A percentile compares a stretch with the other conserved stretches of the same genome.
These are phyloP conservation scores for Fusarium beomiforme DNA, from an alignment of 2,329 filamentous ascomycete genomes.

Conservation along the genomic window DNA sequence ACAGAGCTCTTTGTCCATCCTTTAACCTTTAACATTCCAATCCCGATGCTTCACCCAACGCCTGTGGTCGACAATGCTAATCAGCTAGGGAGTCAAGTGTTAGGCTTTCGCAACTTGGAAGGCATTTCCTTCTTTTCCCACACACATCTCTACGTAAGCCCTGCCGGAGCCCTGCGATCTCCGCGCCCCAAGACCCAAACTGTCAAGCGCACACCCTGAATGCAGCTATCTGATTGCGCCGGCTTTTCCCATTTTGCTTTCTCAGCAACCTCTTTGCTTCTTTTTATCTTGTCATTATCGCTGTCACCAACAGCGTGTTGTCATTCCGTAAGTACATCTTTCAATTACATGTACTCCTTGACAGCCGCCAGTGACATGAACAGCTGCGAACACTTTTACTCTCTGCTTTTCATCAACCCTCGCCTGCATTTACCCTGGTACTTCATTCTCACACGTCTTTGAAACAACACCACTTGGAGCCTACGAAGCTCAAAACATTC, in stretches of 20 bases:
- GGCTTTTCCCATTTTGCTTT: not conserved
- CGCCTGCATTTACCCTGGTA: not conserved
- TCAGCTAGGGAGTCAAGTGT: not conserved
- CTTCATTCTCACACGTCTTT: not conserved
- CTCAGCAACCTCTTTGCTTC: not conserved
- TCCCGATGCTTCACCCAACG: not conserved
- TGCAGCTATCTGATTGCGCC: not conserved
- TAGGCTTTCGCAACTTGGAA: not conserved
- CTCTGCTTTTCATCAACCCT: not conserved
- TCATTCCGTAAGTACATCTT: not conserved
- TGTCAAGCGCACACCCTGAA: not conserved
- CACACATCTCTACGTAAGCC: not conserved
- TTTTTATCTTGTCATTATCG: not conserved
- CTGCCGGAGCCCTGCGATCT: not conserved
- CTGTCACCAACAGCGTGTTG: not conserved
- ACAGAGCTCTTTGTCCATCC: not conserved
- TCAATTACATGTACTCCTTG: not conserved
- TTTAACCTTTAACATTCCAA: not conserved
- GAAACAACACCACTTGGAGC: not conserved
- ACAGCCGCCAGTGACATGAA: not conserved
- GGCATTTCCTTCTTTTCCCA: not conserved
- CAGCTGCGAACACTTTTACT: not conserved
- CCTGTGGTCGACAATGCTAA: not conserved
- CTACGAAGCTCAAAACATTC: not conserved
- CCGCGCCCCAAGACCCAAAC: not conserved